A percentile compares a stretch with the other conserved stretches of the same genome.
These are phyloP conservation scores for Tetrapisispora pingtungensis DNA, from an alignment of 805 yeast species.

Conservation along the genomic window DNA sequence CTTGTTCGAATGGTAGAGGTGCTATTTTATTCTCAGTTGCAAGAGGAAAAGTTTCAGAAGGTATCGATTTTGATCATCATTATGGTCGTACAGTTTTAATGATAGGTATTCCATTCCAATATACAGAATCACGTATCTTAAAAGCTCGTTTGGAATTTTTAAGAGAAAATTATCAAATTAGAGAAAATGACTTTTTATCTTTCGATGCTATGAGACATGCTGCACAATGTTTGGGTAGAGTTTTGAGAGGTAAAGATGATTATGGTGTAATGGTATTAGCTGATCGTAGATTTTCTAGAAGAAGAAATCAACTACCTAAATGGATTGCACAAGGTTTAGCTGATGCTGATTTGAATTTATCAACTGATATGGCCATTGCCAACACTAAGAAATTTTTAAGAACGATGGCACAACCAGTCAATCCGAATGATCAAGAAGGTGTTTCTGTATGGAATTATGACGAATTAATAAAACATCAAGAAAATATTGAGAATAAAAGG, in stretches of 20 bases:
- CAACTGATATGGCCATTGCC: conserved; percentile 96
- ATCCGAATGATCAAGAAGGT: conserved; percentile 86
- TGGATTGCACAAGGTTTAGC: conserved; percentile 93
- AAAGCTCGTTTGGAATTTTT: conserved; percentile 91
- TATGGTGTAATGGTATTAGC: conserved; percentile 98
- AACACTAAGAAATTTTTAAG: conserved; percentile 86
- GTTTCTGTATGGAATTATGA: conserved; percentile 84
- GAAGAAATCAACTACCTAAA: conserved; percentile 81
- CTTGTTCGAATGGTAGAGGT: conserved; percentile 95
- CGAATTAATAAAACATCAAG: conserved; percentile 52
- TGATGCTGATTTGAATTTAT: conserved; percentile 84
- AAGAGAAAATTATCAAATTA: conserved; percentile 84
- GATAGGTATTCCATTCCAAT: conserved; percentile 99
- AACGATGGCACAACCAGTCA: conserved; percentile 87
- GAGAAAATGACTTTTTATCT: conserved; percentile 88
- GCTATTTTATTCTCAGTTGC: conserved; percentile 95
- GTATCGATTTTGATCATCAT: conserved; percentile 98
- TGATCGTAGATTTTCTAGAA: conserved; percentile 81
- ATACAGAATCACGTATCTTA: conserved; percentile 90
- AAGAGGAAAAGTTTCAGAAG: conserved; percentile 97
- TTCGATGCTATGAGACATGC: conserved; percentile 99
- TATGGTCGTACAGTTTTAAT: conserved; percentile 94
- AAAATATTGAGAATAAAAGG: conserved; percentile 12
- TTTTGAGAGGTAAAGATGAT: conserved; percentile 94
- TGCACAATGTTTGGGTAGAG: conserved; percentile 97